phyloP scores from a whole-genome alignment of 768 basidiomycete species.

The Panaeolus cyanescens region DNA sequence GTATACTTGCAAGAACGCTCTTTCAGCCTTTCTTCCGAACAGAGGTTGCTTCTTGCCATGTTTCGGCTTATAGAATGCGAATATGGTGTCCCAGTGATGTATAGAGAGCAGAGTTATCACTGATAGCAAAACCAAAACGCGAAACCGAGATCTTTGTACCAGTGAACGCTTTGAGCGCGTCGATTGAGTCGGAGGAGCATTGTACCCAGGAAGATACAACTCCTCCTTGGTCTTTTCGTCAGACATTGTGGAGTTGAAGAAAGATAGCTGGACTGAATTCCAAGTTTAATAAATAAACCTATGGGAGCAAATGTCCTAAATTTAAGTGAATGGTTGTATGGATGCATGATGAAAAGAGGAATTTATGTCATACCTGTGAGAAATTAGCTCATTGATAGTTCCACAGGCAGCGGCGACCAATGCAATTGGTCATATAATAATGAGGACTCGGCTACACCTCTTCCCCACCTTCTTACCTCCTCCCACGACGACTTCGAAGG shows the following conservation, averaged over 20 bases:
- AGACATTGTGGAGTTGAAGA: conserved; percentile 1
- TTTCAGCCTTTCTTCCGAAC: conserved; percentile 21
- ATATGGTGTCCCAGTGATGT: conserved; percentile 1
- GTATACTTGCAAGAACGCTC: conserved; percentile 18
- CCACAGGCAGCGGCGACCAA: neutral
- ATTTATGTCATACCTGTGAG: neutral
- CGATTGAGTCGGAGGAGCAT: neutral
- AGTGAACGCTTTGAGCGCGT: neutral
- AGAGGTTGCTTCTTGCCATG: conserved; percentile 10
- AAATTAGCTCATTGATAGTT: neutral
- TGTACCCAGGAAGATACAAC: neutral
- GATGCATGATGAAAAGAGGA: neutral
- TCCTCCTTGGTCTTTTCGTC: conserved; percentile 1
- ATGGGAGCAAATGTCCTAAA: neutral
- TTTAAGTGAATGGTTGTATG: neutral
- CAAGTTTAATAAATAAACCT: neutral
- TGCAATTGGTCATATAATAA: neutral
- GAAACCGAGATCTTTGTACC: neutral
- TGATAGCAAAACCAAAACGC: neutral
- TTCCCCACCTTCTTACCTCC: neutral
- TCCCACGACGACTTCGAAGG: neutral
- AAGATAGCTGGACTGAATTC: neutral
- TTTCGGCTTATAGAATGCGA: conserved; percentile 9
- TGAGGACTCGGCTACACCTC: neutral
- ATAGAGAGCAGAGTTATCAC: neutral